Conservation (phyloP, 2,329 filamentous ascomycete species). For the Scytalidium sp. region DNA sequence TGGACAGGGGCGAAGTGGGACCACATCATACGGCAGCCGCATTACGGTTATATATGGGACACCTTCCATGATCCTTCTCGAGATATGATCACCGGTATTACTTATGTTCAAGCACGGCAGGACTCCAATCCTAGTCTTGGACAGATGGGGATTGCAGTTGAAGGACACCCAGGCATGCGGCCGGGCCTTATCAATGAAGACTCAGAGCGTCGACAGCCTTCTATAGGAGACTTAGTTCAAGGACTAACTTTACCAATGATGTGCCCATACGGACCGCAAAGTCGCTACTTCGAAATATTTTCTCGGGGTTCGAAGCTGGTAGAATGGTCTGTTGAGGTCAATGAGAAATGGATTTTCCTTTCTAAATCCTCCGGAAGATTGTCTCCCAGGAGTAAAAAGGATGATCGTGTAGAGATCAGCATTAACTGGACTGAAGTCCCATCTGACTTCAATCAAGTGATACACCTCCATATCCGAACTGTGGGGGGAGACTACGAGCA, state of each 20-base stretch:
- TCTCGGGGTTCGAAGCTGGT: conserved; percentile 49
- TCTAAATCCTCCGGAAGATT: conserved; percentile 45
- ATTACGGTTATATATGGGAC: conserved; percentile 44
- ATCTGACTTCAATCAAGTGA: conserved; percentile 23
- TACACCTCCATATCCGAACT: conserved; percentile 30
- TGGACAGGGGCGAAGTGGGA: conserved; percentile 58
- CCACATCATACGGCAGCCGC: conserved; percentile 56
- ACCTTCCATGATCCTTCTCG: conserved; percentile 69
- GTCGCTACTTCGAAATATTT: conserved; percentile 60
- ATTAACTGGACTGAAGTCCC: conserved; percentile 38
- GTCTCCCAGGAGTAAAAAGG: conserved; percentile 37
- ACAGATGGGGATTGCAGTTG: conserved; percentile 46
- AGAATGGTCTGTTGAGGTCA: conserved; percentile 42
- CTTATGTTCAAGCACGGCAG: conserved; percentile 54
- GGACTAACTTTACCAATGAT: conserved; percentile 34
- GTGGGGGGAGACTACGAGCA: conserved; percentile 37
- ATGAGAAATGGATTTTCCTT: conserved; percentile 35
- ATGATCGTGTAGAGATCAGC: conserved; percentile 49
- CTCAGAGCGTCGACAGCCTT: conserved; percentile 46
- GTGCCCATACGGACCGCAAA: conserved; percentile 50
- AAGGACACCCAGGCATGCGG: conserved; percentile 31
- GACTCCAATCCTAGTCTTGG: conserved; percentile 44
- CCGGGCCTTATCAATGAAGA: conserved; percentile 47
- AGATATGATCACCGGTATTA: conserved; percentile 58
- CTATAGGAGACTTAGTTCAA: conserved; percentile 27